Conservation (phyloP, 257 asterid genomes). For the Ligustrum vulgare region DNA sequence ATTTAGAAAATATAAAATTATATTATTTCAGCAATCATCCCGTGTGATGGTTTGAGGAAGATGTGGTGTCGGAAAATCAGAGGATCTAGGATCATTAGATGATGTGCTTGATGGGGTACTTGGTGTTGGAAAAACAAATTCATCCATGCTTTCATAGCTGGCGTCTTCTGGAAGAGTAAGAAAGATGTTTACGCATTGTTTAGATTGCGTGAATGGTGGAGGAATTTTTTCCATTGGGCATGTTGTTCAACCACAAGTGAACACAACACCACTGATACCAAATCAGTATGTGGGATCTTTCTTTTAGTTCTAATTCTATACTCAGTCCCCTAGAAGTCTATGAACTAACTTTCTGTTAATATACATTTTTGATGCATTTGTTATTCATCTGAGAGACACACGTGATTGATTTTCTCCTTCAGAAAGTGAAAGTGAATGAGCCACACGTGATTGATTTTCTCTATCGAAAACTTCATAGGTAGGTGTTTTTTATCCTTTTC, state of each 20-base stretch:
- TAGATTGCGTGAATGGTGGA: slow-evolving; percentile 97
- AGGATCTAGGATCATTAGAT: slow-evolving; percentile 73
- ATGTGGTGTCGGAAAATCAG: slow-evolving; percentile 81
- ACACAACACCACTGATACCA: slow-evolving; percentile 80
- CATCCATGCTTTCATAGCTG: slow-evolving; percentile 95
- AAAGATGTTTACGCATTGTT: slow-evolving; percentile 98
- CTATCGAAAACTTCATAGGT: no score
- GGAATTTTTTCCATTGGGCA: slow-evolving; percentile 99
- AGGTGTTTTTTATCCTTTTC: no score
- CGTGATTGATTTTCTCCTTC: no score
- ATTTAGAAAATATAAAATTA: background rate
- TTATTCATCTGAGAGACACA: no score
- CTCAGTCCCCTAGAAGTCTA: background rate
- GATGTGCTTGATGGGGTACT: slow-evolving; percentile 96
- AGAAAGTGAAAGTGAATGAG: no score
- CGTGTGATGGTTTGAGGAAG: slow-evolving; percentile 43
- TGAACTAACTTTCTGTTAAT: slow-evolving; percentile 15
- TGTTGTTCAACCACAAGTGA: slow-evolving; percentile 96
- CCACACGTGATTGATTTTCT: no score
- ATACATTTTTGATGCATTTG: no score
- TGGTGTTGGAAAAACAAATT: slow-evolving; percentile 94
- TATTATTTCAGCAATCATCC: background rate
- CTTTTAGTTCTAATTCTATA: slow-evolving; percentile 20
- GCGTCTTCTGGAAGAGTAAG: slow-evolving; percentile 87
- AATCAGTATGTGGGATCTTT: slow-evolving; percentile 67